Evolutionary conservation across 495 filamentous ascomycete genomes (phyloP).

Genomic region (Penicillium parvum): DNA sequence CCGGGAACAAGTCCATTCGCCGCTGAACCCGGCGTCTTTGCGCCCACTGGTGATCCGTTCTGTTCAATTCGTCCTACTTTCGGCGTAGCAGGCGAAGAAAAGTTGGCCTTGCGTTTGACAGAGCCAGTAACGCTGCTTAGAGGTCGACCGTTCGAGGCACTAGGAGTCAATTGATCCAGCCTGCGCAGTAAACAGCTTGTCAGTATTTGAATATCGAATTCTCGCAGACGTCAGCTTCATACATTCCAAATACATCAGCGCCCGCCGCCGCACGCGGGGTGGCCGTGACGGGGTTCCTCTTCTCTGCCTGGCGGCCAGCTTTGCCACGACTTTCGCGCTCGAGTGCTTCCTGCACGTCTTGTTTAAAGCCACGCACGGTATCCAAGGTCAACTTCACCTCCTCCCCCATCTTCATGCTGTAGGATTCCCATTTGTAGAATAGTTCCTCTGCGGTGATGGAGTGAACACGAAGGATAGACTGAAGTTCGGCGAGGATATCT

Average conservation of each 20-base stretch:
- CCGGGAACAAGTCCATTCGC: slow-evolving; percentile 22
- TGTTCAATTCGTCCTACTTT: slow-evolving; percentile 47
- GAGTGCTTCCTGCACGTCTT: slow-evolving; percentile 76
- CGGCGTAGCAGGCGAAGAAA: slow-evolving; percentile 51
- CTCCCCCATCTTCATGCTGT: slow-evolving; percentile 88
- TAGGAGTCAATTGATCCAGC: slow-evolving; percentile 73
- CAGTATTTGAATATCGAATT: too few species aligned
- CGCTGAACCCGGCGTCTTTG: slow-evolving; percentile 20
- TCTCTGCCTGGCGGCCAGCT: slow-evolving; percentile 55
- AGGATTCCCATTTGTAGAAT: slow-evolving; percentile 97
- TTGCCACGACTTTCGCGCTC: slow-evolving; percentile 66
- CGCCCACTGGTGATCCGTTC: slow-evolving; percentile 27
- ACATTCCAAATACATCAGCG: slow-evolving; percentile 83
- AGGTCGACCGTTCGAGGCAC: slow-evolving; percentile 54
- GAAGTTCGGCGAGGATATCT: slow-evolving; percentile 72
- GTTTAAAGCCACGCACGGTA: slow-evolving; percentile 71
- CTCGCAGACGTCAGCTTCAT: slow-evolving; percentile 21
- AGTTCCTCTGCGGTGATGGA: slow-evolving; percentile 73
- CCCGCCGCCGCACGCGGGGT: slow-evolving; percentile 61
- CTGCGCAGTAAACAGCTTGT: slow-evolving; percentile 34
- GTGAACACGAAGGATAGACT: slow-evolving; percentile 79
- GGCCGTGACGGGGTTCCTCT: slow-evolving; percentile 49
- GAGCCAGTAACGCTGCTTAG: slow-evolving; percentile 47
- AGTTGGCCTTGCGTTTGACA: slow-evolving; percentile 59
- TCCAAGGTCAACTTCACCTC: slow-evolving; percentile 66